phyloP scores from a whole-genome alignment of 306 rosid species.

The Cucumis hystrix region DNA sequence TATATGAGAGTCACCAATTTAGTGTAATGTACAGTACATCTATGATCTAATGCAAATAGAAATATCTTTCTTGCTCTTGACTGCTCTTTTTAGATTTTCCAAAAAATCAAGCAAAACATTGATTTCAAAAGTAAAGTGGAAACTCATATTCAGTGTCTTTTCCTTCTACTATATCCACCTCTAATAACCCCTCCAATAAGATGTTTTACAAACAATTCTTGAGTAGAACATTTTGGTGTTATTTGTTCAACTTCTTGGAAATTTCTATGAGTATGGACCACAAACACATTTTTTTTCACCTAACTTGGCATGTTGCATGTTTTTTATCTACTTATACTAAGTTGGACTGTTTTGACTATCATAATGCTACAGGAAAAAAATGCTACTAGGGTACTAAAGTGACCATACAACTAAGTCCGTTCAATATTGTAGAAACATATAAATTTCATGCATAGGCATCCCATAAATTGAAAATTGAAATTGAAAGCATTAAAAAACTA shows the following conservation, averaged over 20 bases:
- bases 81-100: neutral
- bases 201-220: neutral
- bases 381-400: neutral
- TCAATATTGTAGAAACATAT: neutral
- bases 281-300: neutral
- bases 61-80: neutral
- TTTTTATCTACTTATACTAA: neutral
- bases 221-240: neutral
- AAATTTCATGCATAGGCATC: neutral
- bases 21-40: neutral
- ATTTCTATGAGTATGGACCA: neutral
- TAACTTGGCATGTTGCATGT: neutral
- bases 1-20: neutral
- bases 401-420: neutral
- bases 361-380: neutral
- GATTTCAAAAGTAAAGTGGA: neutral
- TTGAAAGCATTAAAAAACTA: neutral
- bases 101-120: neutral
- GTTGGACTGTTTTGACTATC: neutral
- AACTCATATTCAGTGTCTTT: neutral
- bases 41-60: neutral
- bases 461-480: neutral
- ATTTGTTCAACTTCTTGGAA: neutral
- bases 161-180: neutral
- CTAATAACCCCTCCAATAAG: neutral